Base-by-base conservation (phyloP, 495 filamentous ascomycete species). In the Cenococcum geophilum region DNA sequence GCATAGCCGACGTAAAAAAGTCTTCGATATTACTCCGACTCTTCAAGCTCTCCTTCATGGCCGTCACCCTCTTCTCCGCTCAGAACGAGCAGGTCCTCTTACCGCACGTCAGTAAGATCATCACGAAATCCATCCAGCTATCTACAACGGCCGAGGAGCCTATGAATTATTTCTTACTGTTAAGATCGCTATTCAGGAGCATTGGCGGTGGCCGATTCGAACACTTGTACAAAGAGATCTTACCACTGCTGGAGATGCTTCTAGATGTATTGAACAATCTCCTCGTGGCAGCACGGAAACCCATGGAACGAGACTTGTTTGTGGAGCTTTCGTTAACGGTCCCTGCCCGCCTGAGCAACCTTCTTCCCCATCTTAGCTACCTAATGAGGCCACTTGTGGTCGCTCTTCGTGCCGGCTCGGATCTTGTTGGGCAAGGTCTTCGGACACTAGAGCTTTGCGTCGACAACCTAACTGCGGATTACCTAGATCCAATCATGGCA, bases 41-140 rank as follows among this genome's bases (percentile, higher is more conserved):
- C 55, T 99, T 99, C 79, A 99, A 99, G 76, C 79, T 99, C 48
- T 95, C 91, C 4, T 99, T 99, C 76, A 99, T 99, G 95, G 95
- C 95, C 0, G 95, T 99, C 27, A 97, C 95, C 0, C 76, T 99
- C 10, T 99, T 99, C 71, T 91, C 90, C 0, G 79, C 82, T 10
- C 91, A 96, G 71, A 99, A 99, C 68, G 95, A 99, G 71, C 88
- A 89, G 69, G 92, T 99, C 1, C 78, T 99, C 16, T 80, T 97
- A 45, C 95, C 95, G 0, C 95, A 97, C 73, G 93, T 99, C 48
- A 87, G 91, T 43, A 92, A 93, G 71, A 95, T 99, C 63, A 88
- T 99, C 58, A 95, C 92, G 27, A 89, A 95, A 71, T 97, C 92
- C 12, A 96, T 97, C 60, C 88, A 96, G 74, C 79, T 97, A 34